Evolutionary conservation across 2,329 filamentous ascomycete genomes (phyloP).

Genomic region (Aspergillus bombycis): DNA sequence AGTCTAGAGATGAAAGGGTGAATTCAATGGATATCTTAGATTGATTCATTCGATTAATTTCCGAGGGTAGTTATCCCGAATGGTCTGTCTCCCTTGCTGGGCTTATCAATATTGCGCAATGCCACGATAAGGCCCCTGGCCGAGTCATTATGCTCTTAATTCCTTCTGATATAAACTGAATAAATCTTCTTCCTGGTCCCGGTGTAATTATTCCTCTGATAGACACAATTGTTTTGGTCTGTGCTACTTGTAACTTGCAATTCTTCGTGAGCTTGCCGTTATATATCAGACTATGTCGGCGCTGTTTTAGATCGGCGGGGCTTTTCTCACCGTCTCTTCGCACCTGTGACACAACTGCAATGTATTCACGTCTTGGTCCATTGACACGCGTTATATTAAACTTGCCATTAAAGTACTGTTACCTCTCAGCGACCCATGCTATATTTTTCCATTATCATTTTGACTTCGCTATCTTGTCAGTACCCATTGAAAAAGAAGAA

Average conservation of each 20-base stretch:
- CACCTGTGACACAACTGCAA: slow-evolving; percentile 4
- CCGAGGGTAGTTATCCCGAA: neutral
- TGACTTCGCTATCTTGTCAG: neutral
- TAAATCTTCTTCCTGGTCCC: neutral
- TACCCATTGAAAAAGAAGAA: neutral
- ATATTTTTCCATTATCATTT: neutral
- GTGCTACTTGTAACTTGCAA: neutral
- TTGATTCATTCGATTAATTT: neutral
- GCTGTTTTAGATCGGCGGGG: slow-evolving; percentile 6
- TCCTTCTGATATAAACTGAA: neutral
- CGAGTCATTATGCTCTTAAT: neutral
- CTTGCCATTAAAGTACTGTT: neutral
- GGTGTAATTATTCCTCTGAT: neutral
- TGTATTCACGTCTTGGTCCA: neutral
- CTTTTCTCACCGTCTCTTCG: slow-evolving; percentile 18
- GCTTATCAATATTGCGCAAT: slow-evolving; percentile 11
- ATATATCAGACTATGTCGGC: neutral
- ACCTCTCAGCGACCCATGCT: neutral
- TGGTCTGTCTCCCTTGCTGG: neutral
- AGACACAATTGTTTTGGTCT: neutral
- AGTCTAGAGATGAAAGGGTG: neutral
- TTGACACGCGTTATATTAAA: neutral
- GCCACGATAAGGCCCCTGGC: slow-evolving; percentile 8
- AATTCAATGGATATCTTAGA: neutral
- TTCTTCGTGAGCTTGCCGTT: neutral